Percentiles rank a stretch among this genome's conserved stretches.
phyloP scores from a whole-genome alignment of 345 rosid genomes.

The Cardamine occulta region DNA sequence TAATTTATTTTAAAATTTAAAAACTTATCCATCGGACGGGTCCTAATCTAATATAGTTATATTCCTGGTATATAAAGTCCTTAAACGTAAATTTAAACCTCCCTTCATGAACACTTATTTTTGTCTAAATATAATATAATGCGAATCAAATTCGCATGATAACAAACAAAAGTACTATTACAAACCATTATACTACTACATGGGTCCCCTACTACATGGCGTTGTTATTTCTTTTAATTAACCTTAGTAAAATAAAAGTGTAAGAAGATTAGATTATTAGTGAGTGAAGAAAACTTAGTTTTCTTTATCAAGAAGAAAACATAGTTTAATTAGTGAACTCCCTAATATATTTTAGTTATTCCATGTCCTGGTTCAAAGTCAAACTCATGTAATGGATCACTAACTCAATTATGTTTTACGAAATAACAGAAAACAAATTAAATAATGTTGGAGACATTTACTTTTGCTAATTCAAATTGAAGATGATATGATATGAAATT shows the following conservation, averaged over 20 bases:
- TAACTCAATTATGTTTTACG: background rate
- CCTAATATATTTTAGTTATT: background rate
- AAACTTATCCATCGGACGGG: no score
- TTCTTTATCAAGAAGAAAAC: background rate
- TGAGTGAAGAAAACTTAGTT: background rate
- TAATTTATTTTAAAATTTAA: no score
- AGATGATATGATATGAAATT: background rate
- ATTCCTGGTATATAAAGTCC: background rate
- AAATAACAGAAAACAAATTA: background rate
- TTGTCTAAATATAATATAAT: no score
- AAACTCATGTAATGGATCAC: background rate
- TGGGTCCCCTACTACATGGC: no score
- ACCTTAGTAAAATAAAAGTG: background rate
- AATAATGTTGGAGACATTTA: background rate
- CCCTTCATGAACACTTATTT: background rate
- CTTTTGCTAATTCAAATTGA: background rate
- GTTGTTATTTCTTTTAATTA: no score
- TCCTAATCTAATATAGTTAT: no score
- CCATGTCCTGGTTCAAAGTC: no score
- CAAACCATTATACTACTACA: no score
- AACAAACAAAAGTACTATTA: no score
- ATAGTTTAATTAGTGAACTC: background rate
- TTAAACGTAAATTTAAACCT: background rate
- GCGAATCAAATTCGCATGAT: no score
- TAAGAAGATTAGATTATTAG: background rate